Base-by-base conservation (phyloP, 441 rosid genomes). In the Daphne laureola region DNA sequence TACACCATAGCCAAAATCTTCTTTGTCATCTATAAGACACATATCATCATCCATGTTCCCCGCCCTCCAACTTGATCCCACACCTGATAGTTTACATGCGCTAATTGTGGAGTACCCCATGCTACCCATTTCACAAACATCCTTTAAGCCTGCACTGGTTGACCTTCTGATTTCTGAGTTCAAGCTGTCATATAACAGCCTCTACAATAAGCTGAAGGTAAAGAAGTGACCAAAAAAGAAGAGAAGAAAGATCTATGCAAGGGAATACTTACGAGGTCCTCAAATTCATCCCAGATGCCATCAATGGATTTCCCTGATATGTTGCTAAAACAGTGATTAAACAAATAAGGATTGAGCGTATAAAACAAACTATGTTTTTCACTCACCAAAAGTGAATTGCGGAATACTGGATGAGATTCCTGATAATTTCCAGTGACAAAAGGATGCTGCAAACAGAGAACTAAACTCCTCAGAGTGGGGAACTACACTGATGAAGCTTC, bases 21-120 rank as follows among this genome's bases (percentile, higher is more conserved):
- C 86, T 59, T 63, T 73, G 65, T 82, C 89, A 66, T 78, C 87
- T 41, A 75, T 73, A 72, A 64, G 81, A 62, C 87, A 83, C 79
- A 80, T 73, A 63, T 76, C 82, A 68, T 89, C 87, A 25, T 67
- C 74, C 63, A 59, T 64, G 61, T 57, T 61, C 16, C 64, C 68
- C 55, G 64, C 70, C 51, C 54, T 69, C 74, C 78, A 70, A 46
- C 43, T 43, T n/a, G 75, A 55, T 59, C 75, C 78, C 55, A 63
- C 65, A 63, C 61, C 73, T 46, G 61, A 54, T 36, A 72, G 65
- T 58, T 70, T 73, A 17, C 72, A 75, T 41, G 75, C 78, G 51
- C 67, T 43, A 60, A 75, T 49, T 21, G 72, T 64, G 64, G 84
- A 76, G 67, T 77, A 61, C 58, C 74, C 75, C 31, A 67, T 54